A percentile compares a stretch with the other conserved stretches of the same genome.
phyloP scores from a whole-genome alignment of 176 grass and related monocot species.

The Rhynchospora tenuis region DNA sequence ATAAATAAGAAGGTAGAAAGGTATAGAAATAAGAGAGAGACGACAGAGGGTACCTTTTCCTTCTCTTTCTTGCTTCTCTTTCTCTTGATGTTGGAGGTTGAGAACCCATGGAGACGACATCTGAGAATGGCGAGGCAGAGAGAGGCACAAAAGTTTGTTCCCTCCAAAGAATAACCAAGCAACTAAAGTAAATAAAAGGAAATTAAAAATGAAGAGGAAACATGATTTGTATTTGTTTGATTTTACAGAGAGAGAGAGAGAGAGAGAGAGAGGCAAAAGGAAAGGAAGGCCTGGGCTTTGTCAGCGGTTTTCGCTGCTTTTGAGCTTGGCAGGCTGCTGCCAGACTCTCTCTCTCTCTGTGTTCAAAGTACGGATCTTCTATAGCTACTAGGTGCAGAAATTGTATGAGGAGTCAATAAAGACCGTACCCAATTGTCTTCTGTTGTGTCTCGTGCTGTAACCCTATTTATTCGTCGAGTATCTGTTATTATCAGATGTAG shows the following conservation, averaged over 20 bases:
- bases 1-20: neutral
- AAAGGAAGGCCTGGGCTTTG: slow-evolving; percentile 12
- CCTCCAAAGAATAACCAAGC: neutral
- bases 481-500: neutral
- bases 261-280: slow-evolving; percentile 17
- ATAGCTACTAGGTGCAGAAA: neutral
- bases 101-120: slow-evolving; percentile 18
- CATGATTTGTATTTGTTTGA: neutral
- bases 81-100: slow-evolving; percentile 4
- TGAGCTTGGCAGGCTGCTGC: slow-evolving; percentile 21
- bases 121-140: slow-evolving; percentile 1
- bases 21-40: neutral
- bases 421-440: neutral
- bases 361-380: slow-evolving; percentile 6
- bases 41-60: slow-evolving; percentile 13
- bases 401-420: neutral
- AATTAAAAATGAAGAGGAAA: neutral
- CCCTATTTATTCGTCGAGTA: neutral
- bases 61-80: slow-evolving; percentile 5
- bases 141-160: neutral
- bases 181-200: neutral
- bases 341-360: neutral
- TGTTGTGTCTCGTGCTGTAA: neutral
- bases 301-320: slow-evolving; percentile 33
- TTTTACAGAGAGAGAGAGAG: slow-evolving; percentile 18